Evolutionary conservation across 352 stramenopile genomes (phyloP), one percentile per base, ranked within the genome.

Genomic region (Pythium monospermum): DNA sequence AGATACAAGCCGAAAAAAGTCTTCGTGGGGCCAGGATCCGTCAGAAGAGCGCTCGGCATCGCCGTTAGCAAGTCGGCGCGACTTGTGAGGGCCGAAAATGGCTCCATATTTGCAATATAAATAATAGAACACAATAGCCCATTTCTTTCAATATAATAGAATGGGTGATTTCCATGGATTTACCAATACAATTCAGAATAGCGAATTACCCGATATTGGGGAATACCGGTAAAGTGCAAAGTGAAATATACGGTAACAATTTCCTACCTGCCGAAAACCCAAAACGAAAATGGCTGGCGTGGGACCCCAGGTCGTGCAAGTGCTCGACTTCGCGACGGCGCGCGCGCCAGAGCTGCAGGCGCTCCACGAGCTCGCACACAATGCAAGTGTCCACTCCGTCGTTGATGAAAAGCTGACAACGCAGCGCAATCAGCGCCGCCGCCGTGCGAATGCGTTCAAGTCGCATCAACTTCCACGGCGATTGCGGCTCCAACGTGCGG

Each of bases 401-500:
- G 64, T 50, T 2, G 76, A 83, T n/a, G 50, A 19, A 6, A 88
- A 88, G 67, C 47, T 88, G 2, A 25, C 42, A 28, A 31, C 61
- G 44, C 78, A 89, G 57, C 61, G 66, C 39, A 84, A 83, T 42
- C 76, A 85, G 59, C 81, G 78, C 21, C 73, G 81, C 2, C 78
- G 81, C 2, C 76, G 81, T 27, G 81, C 78, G 8, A 90, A 89
- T 36, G 82, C 82, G 30, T 90, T 92, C 64, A 89, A 92, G 55
- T 76, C 74, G 43, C 64, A 88, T 57, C 46, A 55, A 22, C 81
- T 89, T 65, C 78, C 81, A 13, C 81, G 70, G 19, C 67, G 81
- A 1, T 53, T 91, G 37, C 76, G 76, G 6, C 32, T 58, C 4
- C 33, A 6, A 5, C 26, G 21, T 56, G 15, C 6, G 12, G 12